phyloP scores from a whole-genome alignment of 2,329 filamentous ascomycete genomes.

The Aspergillus melleus region DNA sequence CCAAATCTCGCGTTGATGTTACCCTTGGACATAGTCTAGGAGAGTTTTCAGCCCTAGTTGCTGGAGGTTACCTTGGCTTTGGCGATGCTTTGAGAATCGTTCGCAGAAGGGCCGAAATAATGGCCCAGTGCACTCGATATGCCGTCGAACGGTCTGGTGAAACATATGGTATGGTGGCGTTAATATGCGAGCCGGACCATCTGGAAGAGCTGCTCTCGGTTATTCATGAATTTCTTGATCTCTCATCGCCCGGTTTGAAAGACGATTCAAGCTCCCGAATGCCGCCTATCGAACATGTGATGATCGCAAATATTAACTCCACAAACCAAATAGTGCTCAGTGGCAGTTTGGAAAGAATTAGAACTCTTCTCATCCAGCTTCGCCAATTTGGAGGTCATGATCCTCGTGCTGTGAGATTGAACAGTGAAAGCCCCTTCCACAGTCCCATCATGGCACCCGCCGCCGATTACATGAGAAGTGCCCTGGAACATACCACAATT shows the following conservation, averaged over 20 bases:
- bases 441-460: slow-evolving; percentile 89
- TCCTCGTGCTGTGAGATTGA: slow-evolving; percentile 80
- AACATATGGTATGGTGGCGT: slow-evolving; percentile 90
- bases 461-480: slow-evolving; percentile 67
- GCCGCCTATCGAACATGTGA: slow-evolving; percentile 79
- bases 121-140: slow-evolving; percentile 72
- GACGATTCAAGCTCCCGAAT: slow-evolving; percentile 66
- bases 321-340: slow-evolving; percentile 96
- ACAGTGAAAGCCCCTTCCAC: slow-evolving; percentile 87
- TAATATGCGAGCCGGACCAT: slow-evolving; percentile 82
- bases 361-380: slow-evolving; percentile 77
- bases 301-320: slow-evolving; percentile 91
- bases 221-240: slow-evolving; percentile 76
- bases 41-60: slow-evolving; percentile 88
- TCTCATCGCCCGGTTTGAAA: slow-evolving; percentile 64
- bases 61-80: slow-evolving; percentile 77
- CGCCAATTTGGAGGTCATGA: slow-evolving; percentile 90
- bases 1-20: slow-evolving; percentile 71
- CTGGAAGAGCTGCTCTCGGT: slow-evolving; percentile 68
- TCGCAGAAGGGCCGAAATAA: slow-evolving; percentile 73
- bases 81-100: slow-evolving; percentile 76
- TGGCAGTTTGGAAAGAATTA: slow-evolving; percentile 80
- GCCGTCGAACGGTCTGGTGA: slow-evolving; percentile 69
- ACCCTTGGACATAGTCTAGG: slow-evolving; percentile 88
- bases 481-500: slow-evolving; percentile 66